Conservation (phyloP, 768 basidiomycete species). For the Tricholoma saponaceum region DNA sequence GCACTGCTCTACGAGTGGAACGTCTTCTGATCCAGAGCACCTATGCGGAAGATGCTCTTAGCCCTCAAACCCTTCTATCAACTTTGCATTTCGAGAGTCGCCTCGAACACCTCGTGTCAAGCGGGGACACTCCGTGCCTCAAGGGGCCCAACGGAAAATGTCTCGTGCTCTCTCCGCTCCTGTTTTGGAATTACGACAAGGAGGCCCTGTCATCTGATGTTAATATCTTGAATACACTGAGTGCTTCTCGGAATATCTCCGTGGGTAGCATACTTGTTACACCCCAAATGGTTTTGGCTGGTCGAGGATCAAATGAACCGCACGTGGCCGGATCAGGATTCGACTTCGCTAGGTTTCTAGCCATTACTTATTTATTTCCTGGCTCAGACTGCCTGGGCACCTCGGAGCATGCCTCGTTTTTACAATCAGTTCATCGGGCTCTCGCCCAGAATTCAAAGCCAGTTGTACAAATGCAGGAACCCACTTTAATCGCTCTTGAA, state of each 20-base stretch:
- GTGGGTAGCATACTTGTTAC: constrained; percentile 63
- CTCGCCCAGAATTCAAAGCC: constrained; percentile 30
- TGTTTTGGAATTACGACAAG: constrained; percentile 71
- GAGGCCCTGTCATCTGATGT: constrained; percentile 45
- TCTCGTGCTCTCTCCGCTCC: constrained; percentile 67
- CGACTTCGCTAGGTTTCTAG: constrained; percentile 67
- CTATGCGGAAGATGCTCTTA: constrained; percentile 46
- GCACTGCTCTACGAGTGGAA: constrained; percentile 72
- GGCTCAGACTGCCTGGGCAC: constrained; percentile 66
- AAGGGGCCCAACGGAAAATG: constrained; percentile 50
- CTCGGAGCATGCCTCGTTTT: constrained; percentile 62
- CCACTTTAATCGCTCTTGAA: constrained; percentile 44
- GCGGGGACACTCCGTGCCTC: constrained; percentile 47
- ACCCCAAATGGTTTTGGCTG: constrained; percentile 74
- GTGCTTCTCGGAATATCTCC: constrained; percentile 46
- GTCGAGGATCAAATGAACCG: constrained; percentile 54
- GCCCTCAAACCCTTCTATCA: constrained; percentile 56
- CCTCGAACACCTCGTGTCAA: constrained; percentile 38
- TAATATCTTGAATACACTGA: constrained; percentile 59
- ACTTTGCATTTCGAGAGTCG: constrained; percentile 64
- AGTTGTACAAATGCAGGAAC: constrained; percentile 27
- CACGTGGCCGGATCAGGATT: constrained; percentile 43
- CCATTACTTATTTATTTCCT: constrained; percentile 79
- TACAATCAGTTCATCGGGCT: constrained; percentile 43
- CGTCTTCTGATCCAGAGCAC: constrained; percentile 67